Conservation (phyloP, 257 asterid genomes). For the Petunia axillaris region DNA sequence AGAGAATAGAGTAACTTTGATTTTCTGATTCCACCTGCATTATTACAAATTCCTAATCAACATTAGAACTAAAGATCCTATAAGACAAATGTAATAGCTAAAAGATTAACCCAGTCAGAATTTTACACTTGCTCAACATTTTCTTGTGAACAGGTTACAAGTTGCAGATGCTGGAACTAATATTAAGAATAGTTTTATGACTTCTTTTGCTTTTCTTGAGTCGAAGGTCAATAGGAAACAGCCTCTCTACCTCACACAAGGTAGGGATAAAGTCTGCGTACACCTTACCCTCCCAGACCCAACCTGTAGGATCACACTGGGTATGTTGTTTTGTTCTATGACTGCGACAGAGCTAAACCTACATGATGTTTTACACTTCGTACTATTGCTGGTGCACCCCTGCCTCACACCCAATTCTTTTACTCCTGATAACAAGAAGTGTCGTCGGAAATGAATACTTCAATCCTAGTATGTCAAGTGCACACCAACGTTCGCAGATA, state of each 20-base stretch:
- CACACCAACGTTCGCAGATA: background rate
- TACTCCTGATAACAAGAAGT: background rate
- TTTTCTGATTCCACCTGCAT: conserved; percentile 54
- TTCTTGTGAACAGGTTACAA: background rate
- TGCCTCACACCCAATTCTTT: background rate
- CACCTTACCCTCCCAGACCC: too few species aligned
- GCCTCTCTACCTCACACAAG: too few species aligned
- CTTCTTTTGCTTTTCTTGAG: background rate
- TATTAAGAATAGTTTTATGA: background rate
- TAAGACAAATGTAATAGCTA: background rate
- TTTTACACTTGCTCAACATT: background rate
- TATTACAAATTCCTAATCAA: conserved; percentile 15
- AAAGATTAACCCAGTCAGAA: background rate
- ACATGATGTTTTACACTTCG: background rate
- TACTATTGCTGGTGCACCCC: background rate
- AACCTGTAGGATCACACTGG: too few species aligned
- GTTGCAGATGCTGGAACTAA: background rate
- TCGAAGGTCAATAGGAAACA: too few species aligned
- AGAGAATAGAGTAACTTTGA: conserved; percentile 63
- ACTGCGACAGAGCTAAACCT: background rate
- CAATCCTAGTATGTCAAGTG: background rate
- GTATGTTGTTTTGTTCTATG: too few species aligned
- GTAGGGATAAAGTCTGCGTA: too few species aligned
- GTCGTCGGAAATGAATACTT: background rate
- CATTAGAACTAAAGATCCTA: background rate